Conservation (phyloP, 352 stramenopile genomes). For the Thraustotheca clavata region DNA sequence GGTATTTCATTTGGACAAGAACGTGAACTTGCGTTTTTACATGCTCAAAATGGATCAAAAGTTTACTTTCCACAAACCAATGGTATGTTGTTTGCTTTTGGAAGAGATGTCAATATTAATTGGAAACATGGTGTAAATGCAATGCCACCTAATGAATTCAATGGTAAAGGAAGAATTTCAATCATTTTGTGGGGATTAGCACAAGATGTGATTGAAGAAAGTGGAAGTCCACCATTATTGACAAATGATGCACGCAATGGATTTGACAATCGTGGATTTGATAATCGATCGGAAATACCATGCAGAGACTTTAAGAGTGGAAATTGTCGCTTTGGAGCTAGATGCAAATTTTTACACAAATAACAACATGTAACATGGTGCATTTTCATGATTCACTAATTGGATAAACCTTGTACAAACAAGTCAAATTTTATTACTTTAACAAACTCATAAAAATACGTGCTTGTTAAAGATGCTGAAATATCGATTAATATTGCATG, state of each 20-base stretch:
- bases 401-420: no score
- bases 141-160: slow-evolving; percentile 71
- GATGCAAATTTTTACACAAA: slow-evolving; percentile 10
- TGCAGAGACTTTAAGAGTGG: slow-evolving; percentile 15
- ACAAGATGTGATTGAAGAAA: slow-evolving; percentile 18
- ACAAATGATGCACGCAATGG: slow-evolving; percentile 19
- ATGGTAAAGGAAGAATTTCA: slow-evolving; percentile 86
- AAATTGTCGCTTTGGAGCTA: slow-evolving; percentile 11
- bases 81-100: slow-evolving; percentile 89
- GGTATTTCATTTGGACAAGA: slow-evolving; percentile 89
- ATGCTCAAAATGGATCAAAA: slow-evolving; percentile 68
- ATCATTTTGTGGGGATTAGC: slow-evolving; percentile 88
- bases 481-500: no score
- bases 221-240: slow-evolving; percentile 4
- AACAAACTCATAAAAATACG: no score
- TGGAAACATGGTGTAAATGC: slow-evolving; percentile 90
- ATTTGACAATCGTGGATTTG: slow-evolving; percentile 9
- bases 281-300: not conserved
- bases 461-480: no score
- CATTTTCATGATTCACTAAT: no score
- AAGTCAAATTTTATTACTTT: no score
- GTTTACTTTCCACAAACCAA: slow-evolving; percentile 92
- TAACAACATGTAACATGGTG: no score
- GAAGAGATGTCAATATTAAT: slow-evolving; percentile 89
- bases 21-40: slow-evolving; percentile 88